Evolutionary conservation across 2,329 filamentous ascomycete genomes (phyloP), one percentile per base, ranked within the genome.

Genomic region (Ophiocordyceps camponoti-leonardi): DNA sequence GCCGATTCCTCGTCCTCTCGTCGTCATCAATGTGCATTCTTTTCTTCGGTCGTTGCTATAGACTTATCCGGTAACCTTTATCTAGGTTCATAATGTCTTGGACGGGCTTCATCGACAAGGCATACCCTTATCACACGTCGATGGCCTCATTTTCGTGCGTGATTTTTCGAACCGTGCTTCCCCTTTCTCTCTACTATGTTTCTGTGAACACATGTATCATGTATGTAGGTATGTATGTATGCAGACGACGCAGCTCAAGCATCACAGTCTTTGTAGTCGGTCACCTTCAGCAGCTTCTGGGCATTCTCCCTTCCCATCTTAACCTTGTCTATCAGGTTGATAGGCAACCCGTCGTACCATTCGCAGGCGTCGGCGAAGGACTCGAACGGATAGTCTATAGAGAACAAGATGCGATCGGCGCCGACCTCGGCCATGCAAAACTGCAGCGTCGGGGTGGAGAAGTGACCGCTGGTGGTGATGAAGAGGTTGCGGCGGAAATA

Each of bases 401-500:
- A 68, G 53, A 72, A 74, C n/a, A 74, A 50, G 35, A 73, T 68
- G 0, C 71, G 56, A 45, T 73, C 69, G 6, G 67, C 58, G 8
- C 70, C 65, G 26, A 76, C 58, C 50, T 73, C 64, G 19, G 62
- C 59, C 19, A 71, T 60, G 42, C 66, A 67, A 45, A 65, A 75
- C 49, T 73, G 61, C 41, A 76, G 55, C 1, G 70, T 71, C 1
- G 66, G 57, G 0, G 71, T 74, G 0, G 68, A 74, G 51, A 76
- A 77, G 53, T 76, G 68, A 0, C 73, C 73, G 46, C 63, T 67
- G 1, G 73, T 76, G 4, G 73, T 77, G 50, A 76, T 67, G 68
- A 69, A 77, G 47, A 77, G 60, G 54, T 76, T 76, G 37, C 66
- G 51, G 20, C 61, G 61, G 56, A 76, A 77, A 56, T 76, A 77